These are phyloP conservation scores for Fusarium scirpi DNA, from an alignment of 2,329 filamentous ascomycete genomes.

Conservation along the genomic window DNA sequence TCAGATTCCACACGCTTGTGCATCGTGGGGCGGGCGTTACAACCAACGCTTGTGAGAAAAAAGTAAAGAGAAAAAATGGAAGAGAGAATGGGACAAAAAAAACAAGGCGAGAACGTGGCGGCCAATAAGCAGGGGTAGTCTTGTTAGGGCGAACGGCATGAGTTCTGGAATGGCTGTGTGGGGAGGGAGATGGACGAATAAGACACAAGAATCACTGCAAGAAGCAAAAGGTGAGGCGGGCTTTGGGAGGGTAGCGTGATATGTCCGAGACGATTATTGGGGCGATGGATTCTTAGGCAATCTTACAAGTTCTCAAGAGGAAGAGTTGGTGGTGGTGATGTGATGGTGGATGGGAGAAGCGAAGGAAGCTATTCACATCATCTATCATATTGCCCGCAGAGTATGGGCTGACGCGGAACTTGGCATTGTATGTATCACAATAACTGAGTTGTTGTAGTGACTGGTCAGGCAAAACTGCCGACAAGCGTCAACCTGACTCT, in stretches of 20 bases:
- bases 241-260: slow-evolving; percentile 37
- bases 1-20: slow-evolving; percentile 1
- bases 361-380: not conserved
- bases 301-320: slow-evolving; percentile 13
- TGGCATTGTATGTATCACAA: not conserved
- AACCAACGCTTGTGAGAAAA: slow-evolving; percentile 22
- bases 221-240: slow-evolving; percentile 37
- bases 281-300: slow-evolving; percentile 34
- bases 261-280: slow-evolving; percentile 40
- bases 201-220: not conserved
- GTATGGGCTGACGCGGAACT: slow-evolving; percentile 2
- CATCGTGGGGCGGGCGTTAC: slow-evolving; percentile 29
- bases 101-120: slow-evolving; percentile 40
- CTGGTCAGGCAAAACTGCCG: slow-evolving; percentile 13
- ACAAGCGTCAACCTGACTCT: not conserved
- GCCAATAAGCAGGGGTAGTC: slow-evolving; percentile 36
- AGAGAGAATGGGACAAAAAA: slow-evolving; percentile 23
- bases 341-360: not conserved
- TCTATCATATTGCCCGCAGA: not conserved
- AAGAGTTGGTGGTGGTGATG: slow-evolving; percentile 1
- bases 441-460: not conserved
- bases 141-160: slow-evolving; percentile 47
- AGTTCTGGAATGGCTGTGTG: slow-evolving; percentile 32
- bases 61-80: not conserved
- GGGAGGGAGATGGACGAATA: slow-evolving; percentile 11